Evolutionary conservation across 2,329 filamentous ascomycete species (phyloP).

Genomic region (Cytospora piceicola): DNA sequence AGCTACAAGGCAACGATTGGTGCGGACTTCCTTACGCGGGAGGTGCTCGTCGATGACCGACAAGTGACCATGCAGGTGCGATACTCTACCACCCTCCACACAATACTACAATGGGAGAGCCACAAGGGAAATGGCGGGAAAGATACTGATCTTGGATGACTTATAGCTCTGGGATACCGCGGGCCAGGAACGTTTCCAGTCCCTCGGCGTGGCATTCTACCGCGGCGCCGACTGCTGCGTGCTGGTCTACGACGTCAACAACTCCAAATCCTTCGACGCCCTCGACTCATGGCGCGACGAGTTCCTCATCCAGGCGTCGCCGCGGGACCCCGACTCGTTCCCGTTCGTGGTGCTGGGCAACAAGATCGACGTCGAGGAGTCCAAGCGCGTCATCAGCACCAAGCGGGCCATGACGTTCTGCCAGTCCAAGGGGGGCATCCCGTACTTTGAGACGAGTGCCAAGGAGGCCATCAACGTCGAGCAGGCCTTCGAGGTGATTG

Average conservation of each 20-base stretch:
- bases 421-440: slow-evolving; percentile 94
- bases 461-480: slow-evolving; percentile 99
- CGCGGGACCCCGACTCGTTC: slow-evolving; percentile 94
- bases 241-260: slow-evolving; percentile 97
- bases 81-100: background rate
- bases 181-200: slow-evolving; percentile 96
- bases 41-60: slow-evolving; percentile 95
- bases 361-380: slow-evolving; percentile 99
- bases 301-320: slow-evolving; percentile 95
- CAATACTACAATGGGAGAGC: background rate
- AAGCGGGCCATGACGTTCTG: slow-evolving; percentile 98
- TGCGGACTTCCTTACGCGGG: slow-evolving; percentile 96
- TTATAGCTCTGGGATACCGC: slow-evolving; percentile 95
- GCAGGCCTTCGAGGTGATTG: slow-evolving; percentile 83
- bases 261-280: slow-evolving; percentile 98
- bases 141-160: background rate
- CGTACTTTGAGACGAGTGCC: slow-evolving; percentile 98
- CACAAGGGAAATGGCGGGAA: background rate
- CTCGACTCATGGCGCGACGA: slow-evolving; percentile 98
- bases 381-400: slow-evolving; percentile 93
- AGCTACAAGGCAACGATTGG: slow-evolving; percentile 99
- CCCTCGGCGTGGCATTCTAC: slow-evolving; percentile 95
- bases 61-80: slow-evolving; percentile 89
- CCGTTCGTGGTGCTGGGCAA: slow-evolving; percentile 98
- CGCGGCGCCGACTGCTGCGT: slow-evolving; percentile 97